phyloP scores from a whole-genome alignment of 2,329 filamentous ascomycete species.

The Cytospora piceae region DNA sequence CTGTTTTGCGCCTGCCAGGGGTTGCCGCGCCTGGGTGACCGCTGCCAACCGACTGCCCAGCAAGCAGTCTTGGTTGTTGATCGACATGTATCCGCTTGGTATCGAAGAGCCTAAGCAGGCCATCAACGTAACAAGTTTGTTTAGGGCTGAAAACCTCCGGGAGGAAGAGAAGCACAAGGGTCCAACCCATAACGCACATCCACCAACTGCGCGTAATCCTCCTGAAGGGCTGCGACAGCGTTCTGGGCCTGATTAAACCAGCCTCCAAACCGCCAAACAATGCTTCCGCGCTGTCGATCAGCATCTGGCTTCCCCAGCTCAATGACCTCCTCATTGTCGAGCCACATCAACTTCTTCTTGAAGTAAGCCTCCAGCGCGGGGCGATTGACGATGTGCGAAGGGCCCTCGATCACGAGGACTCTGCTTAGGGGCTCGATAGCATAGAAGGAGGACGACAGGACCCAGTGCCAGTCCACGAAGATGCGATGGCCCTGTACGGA shows the following conservation, averaged over 20 bases:
- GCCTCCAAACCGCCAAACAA: slow-evolving; percentile 17
- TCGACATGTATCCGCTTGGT: background rate
- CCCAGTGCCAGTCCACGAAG: background rate
- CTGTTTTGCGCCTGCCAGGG: too few species aligned
- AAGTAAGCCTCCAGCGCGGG: background rate
- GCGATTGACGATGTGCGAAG: background rate
- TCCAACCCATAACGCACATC: slow-evolving; percentile 13
- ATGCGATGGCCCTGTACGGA: background rate
- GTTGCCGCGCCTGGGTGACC: background rate
- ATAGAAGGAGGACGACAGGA: background rate
- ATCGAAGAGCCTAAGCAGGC: background rate
- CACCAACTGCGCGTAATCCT: background rate
- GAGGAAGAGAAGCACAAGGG: slow-evolving; percentile 2
- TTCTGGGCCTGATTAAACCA: slow-evolving; percentile 17
- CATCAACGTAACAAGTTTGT: background rate
- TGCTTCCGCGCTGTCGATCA: background rate
- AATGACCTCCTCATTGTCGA: background rate
- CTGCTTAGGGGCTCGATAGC: slow-evolving; percentile 5
- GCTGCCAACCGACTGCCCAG: background rate
- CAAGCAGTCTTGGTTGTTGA: background rate
- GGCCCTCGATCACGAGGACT: slow-evolving; percentile 11
- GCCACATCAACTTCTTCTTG: background rate
- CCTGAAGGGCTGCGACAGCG: slow-evolving; percentile 4
- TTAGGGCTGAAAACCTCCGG: background rate
- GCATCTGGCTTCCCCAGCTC: background rate